These are phyloP conservation scores for Cyclaneusma minus DNA, from an alignment of 2,329 filamentous ascomycete species.

Conservation along the genomic window DNA sequence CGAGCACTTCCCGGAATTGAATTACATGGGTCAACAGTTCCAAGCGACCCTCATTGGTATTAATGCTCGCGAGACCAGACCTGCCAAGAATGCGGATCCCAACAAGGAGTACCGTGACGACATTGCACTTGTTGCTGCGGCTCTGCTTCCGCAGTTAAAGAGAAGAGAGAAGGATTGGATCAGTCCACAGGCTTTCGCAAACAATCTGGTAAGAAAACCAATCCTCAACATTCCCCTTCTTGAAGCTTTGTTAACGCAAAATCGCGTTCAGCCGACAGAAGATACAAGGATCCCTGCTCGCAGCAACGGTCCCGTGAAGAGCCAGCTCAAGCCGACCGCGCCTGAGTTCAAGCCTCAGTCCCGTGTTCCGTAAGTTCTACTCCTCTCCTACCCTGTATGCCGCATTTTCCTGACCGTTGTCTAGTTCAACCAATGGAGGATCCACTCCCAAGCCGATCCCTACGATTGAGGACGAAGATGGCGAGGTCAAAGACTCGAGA, in stretches of 20 bases:
- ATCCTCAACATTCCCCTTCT: not conserved
- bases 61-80: constrained; percentile 39
- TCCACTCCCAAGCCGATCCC: constrained; percentile 16
- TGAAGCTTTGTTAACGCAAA: no score
- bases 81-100: constrained; percentile 29
- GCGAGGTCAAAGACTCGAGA: constrained; percentile 52
- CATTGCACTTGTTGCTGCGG: constrained; percentile 57
- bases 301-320: no score
- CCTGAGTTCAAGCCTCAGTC: constrained; percentile 45
- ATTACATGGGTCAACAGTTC: constrained; percentile 66
- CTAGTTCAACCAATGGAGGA: constrained; percentile 10
- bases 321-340: constrained; percentile 41
- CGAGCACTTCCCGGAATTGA: constrained; percentile 73
- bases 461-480: constrained; percentile 48
- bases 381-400: not conserved
- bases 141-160: constrained; percentile 54
- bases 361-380: constrained; percentile 15
- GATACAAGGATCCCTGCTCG: no score
- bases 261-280: no score
- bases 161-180: constrained; percentile 54
- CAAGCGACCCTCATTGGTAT: constrained; percentile 50
- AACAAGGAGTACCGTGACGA: constrained; percentile 52
- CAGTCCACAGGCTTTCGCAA: constrained; percentile 57
- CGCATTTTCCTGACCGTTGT: not conserved
- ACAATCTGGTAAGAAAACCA: constrained; percentile 37